Conservation (phyloP, 75 land plant genomes). For the Adiantum capillusveneris region DNA sequence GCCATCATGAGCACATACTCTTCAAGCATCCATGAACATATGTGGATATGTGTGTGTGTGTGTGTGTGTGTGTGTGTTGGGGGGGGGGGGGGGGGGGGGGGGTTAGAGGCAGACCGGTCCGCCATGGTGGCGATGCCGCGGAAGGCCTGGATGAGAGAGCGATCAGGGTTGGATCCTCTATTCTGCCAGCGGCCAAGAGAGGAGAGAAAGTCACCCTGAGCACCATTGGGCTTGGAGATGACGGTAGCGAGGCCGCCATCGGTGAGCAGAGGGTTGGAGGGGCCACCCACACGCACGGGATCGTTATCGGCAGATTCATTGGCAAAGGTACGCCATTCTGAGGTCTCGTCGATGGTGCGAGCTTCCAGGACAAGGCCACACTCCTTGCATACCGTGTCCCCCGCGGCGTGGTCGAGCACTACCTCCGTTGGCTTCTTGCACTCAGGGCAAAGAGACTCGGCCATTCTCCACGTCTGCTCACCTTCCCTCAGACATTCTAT, state of each 20-base stretch:
- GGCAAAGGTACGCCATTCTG: slow-evolving; percentile 98
- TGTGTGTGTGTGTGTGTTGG: too few species aligned
- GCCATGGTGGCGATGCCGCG: slow-evolving; percentile 75
- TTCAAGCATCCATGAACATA: too few species aligned
- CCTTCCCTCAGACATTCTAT: too few species aligned
- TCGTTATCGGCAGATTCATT: slow-evolving; percentile 78
- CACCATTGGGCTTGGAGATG: slow-evolving; percentile 75
- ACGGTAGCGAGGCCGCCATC: slow-evolving; percentile 78
- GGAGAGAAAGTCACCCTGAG: slow-evolving; percentile 53
- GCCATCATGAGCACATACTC: too few species aligned
- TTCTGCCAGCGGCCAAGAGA: slow-evolving; percentile 78
- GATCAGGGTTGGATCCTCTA: slow-evolving; percentile 73
- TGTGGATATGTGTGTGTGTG: background rate
- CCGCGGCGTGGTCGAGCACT: slow-evolving; percentile 87
- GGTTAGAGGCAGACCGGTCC: slow-evolving; percentile 69
- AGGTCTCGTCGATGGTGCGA: slow-evolving; percentile 88
- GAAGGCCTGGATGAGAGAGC: slow-evolving; percentile 63
- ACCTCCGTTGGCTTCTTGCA: slow-evolving; percentile 77
- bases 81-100: too few species aligned
- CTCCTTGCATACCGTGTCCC: slow-evolving; percentile 85
- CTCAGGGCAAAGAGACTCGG: slow-evolving; percentile 61
- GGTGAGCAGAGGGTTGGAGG: slow-evolving; percentile 70
- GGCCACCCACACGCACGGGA: slow-evolving; percentile 91
- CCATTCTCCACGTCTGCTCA: slow-evolving; percentile 26
- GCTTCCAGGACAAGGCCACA: slow-evolving; percentile 90